phyloP scores from a whole-genome alignment of 208 protist genomes.

The Herpetomonas muscarum region DNA sequence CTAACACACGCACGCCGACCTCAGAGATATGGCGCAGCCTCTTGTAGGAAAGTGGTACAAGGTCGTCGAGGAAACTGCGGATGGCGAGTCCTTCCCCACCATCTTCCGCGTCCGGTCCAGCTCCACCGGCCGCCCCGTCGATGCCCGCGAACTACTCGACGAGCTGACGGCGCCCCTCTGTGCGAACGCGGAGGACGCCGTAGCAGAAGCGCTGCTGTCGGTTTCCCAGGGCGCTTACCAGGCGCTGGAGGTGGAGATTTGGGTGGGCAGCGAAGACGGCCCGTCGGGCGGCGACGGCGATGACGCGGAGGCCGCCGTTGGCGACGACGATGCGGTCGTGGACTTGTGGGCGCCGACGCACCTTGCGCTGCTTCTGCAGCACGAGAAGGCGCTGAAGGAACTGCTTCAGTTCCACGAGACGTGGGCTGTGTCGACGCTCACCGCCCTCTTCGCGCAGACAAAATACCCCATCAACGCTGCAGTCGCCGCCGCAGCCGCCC shows the following conservation, averaged over 20 bases:
- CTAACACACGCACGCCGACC: too few relatives aligned
- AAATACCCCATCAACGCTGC: not conserved
- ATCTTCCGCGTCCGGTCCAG: not conserved
- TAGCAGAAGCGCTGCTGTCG: constrained; percentile 10
- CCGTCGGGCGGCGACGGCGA: constrained; percentile 44
- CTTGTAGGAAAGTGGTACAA: too few relatives aligned
- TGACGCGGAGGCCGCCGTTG: constrained; percentile 28
- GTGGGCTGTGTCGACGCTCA: constrained; percentile 36
- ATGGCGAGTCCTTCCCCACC: too few relatives aligned
- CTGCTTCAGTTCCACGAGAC: constrained; percentile 60
- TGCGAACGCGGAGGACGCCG: not conserved
- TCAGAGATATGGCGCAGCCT: too few relatives aligned
- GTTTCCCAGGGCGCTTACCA: constrained; percentile 39
- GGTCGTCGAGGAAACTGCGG: too few relatives aligned
- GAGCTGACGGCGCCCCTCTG: constrained; percentile 5
- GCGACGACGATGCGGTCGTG: constrained; percentile 22
- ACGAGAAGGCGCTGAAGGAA: constrained; percentile 20
- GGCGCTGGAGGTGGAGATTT: constrained; percentile 49
- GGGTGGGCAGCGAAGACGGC: constrained; percentile 7
- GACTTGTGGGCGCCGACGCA: constrained; percentile 71
- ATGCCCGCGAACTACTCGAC: constrained; percentile 16
- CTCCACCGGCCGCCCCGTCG: not conserved
- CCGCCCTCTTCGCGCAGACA: constrained; percentile 15
- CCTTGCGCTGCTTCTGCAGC: constrained; percentile 55
- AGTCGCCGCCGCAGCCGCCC: not conserved